These are phyloP conservation scores for Xylaria digitata DNA, from an alignment of 2,329 filamentous ascomycete species.

Conservation along the genomic window DNA sequence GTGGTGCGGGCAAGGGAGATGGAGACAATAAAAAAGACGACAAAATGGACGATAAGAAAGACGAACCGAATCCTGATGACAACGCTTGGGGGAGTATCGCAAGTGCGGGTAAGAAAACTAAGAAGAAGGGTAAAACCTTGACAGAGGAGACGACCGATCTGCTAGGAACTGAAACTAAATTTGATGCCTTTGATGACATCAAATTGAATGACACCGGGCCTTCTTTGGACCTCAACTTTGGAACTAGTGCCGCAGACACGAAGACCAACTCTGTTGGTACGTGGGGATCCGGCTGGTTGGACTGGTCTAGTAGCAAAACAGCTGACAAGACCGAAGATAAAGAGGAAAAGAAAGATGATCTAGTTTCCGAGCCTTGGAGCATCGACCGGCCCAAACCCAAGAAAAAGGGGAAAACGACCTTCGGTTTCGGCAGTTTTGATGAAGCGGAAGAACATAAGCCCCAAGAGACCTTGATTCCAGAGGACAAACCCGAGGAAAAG, in stretches of 20 bases:
- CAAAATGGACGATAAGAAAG: slow-evolving; percentile 21
- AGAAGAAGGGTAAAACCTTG: slow-evolving; percentile 61
- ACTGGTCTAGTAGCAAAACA: slow-evolving; percentile 53
- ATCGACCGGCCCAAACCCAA: slow-evolving; percentile 61
- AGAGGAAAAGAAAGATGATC: slow-evolving; percentile 56
- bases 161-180: slow-evolving; percentile 52
- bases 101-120: slow-evolving; percentile 59
- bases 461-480: slow-evolving; percentile 40
- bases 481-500: slow-evolving; percentile 47
- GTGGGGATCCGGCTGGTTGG: slow-evolving; percentile 71
- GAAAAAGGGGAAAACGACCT: slow-evolving; percentile 59
- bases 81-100: slow-evolving; percentile 61
- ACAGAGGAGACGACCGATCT: slow-evolving; percentile 45
- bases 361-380: slow-evolving; percentile 63
- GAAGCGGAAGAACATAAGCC: slow-evolving; percentile 54
- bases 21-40: slow-evolving; percentile 44
- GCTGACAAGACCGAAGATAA: slow-evolving; percentile 52
- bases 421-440: slow-evolving; percentile 62
- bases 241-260: slow-evolving; percentile 53
- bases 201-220: slow-evolving; percentile 71
- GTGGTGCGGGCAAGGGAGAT: slow-evolving; percentile 50
- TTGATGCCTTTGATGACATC: slow-evolving; percentile 74
- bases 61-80: slow-evolving; percentile 46
- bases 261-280: slow-evolving; percentile 61
- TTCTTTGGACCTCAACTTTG: slow-evolving; percentile 67